Evolutionary conservation across 306 rosid species (phyloP), one percentile per base, ranked within the genome.

Genomic region (Prunus davidiana): DNA sequence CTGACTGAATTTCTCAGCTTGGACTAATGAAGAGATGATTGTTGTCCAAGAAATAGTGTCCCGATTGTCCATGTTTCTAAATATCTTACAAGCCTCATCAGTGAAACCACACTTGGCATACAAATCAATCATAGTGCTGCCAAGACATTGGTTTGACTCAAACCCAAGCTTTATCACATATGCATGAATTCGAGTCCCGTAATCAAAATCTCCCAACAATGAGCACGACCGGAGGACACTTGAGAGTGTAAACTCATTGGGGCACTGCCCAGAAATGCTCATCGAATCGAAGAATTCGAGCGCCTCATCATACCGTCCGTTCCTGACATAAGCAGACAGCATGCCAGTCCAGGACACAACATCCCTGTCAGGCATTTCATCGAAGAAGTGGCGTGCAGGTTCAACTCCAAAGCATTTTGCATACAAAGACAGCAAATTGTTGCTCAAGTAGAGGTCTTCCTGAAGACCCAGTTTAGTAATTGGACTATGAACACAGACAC

Each of bases 281-380:
- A 86, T 89, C 30, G 77, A 67, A 54, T 75, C 77, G 54, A 89
- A 86, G 84, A 89, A 72, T 22, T 76, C 79, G 68, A 91, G 84
- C 14, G 97, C 92, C 45, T 86, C 77, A 52, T 30, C 60, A 71
- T 86, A 83, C 65, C 75, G 49, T 49, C 81, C 79, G 28, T 76
- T 79, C 78, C 70, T 86, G 45, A 88, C 81, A 30, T 84, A 78
- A 58, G 87, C 87, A 54, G 93, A 89, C 38, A 87, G 80, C 80
- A 89, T 65, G 1, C 89, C 76, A 3, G 96, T 86, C 96, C 93
- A 91, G 0, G 93, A 89, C 24, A 91, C 93, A 30, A 87, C 90
- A 81, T 91, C 93, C 72, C 52, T 87, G 19, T 77, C 25, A 77
- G 91, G 91, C 93, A 89, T 91, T 88, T 91, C 93, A 64, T 89